Evolutionary conservation across 1,284 basidiomycete genomes (phyloP).

Genomic region (Mycena citricolor): DNA sequence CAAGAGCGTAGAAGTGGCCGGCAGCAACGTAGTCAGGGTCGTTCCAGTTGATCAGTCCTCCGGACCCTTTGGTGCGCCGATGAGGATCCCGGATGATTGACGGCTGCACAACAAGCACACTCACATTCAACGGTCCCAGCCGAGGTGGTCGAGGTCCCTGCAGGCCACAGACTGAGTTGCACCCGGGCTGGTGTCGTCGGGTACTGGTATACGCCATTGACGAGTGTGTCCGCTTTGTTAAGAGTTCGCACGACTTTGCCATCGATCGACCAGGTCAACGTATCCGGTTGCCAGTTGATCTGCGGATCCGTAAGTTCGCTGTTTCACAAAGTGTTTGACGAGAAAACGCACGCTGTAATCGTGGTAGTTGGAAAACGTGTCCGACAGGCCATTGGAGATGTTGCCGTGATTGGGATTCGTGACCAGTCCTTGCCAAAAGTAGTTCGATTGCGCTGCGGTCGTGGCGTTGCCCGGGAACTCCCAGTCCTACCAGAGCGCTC

Average conservation of each 20-base stretch:
- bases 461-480: slow-evolving; percentile 70
- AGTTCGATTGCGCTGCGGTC: slow-evolving; percentile 71
- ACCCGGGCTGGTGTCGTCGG: slow-evolving; percentile 77
- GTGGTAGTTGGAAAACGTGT: slow-evolving; percentile 72
- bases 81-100: not conserved
- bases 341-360: slow-evolving; percentile 62
- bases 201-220: slow-evolving; percentile 55
- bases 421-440: slow-evolving; percentile 74
- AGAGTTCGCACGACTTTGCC: slow-evolving; percentile 69
- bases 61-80: slow-evolving; percentile 6
- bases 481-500: slow-evolving; percentile 52
- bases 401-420: slow-evolving; percentile 42
- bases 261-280: slow-evolving; percentile 69
- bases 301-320: slow-evolving; percentile 28
- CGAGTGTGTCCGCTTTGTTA: slow-evolving; percentile 56
- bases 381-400: slow-evolving; percentile 46
- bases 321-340: not conserved
- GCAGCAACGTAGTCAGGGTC: slow-evolving; percentile 71
- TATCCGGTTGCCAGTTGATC: slow-evolving; percentile 78
- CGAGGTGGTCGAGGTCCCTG: slow-evolving; percentile 58
- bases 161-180: slow-evolving; percentile 80
- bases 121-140: slow-evolving; percentile 75
- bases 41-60: slow-evolving; percentile 72
- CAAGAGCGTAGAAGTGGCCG: slow-evolving; percentile 58
- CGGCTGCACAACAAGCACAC: slow-evolving; percentile 41